Percentiles rank a stretch among this genome's conserved stretches.
Conservation (phyloP, 768 basidiomycete species). For the Leccinellum rugosiceps region DNA sequence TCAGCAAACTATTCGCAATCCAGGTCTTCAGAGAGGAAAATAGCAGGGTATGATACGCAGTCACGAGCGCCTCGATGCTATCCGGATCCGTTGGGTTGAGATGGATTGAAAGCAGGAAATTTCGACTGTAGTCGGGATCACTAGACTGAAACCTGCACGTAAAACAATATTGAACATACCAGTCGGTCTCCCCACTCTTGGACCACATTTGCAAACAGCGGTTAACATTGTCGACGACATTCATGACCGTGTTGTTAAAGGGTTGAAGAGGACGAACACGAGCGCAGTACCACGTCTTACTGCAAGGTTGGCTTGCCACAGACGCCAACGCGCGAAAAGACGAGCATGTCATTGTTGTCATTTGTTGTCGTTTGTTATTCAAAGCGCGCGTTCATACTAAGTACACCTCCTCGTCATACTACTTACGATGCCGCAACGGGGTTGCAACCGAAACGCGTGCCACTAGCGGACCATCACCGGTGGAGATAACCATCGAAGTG, state of each 20-base stretch:
- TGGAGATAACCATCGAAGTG: background rate
- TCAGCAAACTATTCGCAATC: constrained; percentile 46
- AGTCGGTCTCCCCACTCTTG: constrained; percentile 58
- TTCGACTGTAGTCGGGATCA: constrained; percentile 44
- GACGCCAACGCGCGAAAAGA: constrained; percentile 17
- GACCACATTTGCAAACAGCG: constrained; percentile 52
- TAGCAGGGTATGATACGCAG: constrained; percentile 67
- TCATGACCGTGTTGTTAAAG: constrained; percentile 41
- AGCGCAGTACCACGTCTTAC: constrained; percentile 14
- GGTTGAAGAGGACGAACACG: constrained; percentile 10
- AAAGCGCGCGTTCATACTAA: background rate
- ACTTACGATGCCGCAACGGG: too few species aligned
- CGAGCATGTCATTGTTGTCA: constrained; percentile 25
- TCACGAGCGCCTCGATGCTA: constrained; percentile 55
- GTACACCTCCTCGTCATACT: too few species aligned
- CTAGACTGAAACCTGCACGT: constrained; percentile 16
- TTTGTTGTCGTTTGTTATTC: constrained; percentile 28
- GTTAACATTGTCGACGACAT: constrained; percentile 54
- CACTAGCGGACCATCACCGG: too few species aligned
- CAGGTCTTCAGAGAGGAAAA: constrained; percentile 56
- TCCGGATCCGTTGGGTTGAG: constrained; percentile 53
- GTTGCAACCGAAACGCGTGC: too few species aligned
- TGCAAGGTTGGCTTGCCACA: constrained; percentile 11
- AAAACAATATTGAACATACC: constrained; percentile 39
- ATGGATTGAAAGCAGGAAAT: constrained; percentile 58